These are phyloP conservation scores for Penicillium sp. DNA, from an alignment of 2,329 filamentous ascomycete genomes.

Conservation along the genomic window DNA sequence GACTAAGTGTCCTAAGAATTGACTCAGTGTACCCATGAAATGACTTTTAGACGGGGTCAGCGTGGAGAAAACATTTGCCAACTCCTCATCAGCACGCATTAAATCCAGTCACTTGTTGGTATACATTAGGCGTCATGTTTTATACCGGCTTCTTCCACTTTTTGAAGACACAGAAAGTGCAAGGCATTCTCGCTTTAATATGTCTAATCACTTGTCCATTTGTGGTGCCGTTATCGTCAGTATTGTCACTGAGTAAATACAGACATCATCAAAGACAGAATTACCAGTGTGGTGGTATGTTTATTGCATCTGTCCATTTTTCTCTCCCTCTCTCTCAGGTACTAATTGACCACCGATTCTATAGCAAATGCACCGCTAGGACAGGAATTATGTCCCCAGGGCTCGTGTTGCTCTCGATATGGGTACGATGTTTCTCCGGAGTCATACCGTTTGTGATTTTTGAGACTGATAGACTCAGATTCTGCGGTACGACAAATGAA, in stretches of 20 bases:
- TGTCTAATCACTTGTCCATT: constrained; percentile 35
- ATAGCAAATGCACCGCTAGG: constrained; percentile 12
- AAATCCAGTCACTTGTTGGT: not conserved
- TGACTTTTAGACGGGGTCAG: not conserved
- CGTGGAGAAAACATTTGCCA: not conserved
- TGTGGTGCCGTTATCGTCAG: constrained; percentile 29
- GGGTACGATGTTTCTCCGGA: constrained; percentile 28
- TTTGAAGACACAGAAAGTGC: constrained; percentile 12
- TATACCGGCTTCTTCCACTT: constrained; percentile 8
- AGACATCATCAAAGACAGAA: constrained; percentile 17
- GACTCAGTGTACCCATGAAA: not conserved
- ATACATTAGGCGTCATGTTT: constrained; percentile 6
- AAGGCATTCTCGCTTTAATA: constrained; percentile 30
- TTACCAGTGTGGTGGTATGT: constrained; percentile 14
- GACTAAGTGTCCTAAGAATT: not conserved
- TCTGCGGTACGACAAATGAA: constrained; percentile 14
- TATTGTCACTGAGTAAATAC: constrained; percentile 44
- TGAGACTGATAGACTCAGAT: constrained; percentile 7
- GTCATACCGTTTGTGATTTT: constrained; percentile 29
- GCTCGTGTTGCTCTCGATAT: constrained; percentile 15
- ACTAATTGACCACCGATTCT: not conserved
- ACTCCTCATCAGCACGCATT: not conserved
- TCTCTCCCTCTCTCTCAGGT: not conserved
- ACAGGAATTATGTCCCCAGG: constrained; percentile 11
- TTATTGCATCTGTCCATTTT: not conserved